Evolutionary conservation across 768 basidiomycete species (phyloP), one percentile per base, ranked within the genome.

Genomic region (Lactarius sanguifluus): DNA sequence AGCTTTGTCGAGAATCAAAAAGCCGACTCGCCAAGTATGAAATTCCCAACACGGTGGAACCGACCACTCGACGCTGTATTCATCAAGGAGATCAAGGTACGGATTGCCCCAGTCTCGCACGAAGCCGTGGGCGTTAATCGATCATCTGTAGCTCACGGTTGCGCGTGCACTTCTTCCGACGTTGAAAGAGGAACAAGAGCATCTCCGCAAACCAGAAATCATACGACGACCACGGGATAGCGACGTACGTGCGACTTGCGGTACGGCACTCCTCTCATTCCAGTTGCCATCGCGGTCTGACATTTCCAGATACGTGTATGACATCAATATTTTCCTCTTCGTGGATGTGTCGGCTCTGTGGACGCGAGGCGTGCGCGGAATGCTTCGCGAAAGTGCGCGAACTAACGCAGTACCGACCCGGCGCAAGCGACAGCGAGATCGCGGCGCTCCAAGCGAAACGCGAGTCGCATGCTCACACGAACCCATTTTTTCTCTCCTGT

Each of bases 291-390:
- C 54, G 36, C 8, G 61, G 25, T 59, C 63, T 68, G 60, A 69
- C 25, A 47, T 57, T 67, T 64, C 25, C 74, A 96, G 94, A 97
- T 76, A 93, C 91, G 2, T 97, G 95, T 76, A 91, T 93, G 82
- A 95, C 93, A 5, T 96, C 94, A 15, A 86, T 96, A 64, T 96
- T 96, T 76, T 89, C 90, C 7, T 87, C 86, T 64, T 90, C 87
- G 36, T 96, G 91, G 87, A 91, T 96, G 85, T 96, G 94, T 75
- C 83, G 90, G n/a, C 74, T 85, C 45, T 98, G 96, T 75, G 96
- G 93, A 5, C 86, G 92, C 12, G 96, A 97, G 76, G 86, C 91
- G 10, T 98, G 96, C 74, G 81, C 87, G 1, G 90, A 92, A 66
- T 97, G 96, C 74, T 91, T 85, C 72, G 80, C 82, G 32, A 87